Evolutionary conservation across 1,139 yeast species (phyloP).

Genomic region (Nakaseomyces glabratus): DNA sequence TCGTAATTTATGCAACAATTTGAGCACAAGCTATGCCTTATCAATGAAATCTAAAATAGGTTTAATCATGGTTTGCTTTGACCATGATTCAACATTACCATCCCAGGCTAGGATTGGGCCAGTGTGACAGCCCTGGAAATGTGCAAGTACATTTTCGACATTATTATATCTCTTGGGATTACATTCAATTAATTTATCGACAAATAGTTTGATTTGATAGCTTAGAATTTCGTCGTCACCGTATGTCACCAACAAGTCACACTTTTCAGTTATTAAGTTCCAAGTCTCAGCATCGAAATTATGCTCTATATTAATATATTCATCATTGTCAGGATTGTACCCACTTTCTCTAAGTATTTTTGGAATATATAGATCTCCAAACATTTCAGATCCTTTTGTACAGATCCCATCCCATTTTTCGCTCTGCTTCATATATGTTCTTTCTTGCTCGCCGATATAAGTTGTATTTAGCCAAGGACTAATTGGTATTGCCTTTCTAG

Average conservation of each 20-base stretch:
- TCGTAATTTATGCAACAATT: too few relatives aligned
- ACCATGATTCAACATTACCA: slow-evolving; percentile 9
- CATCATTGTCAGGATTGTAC: slow-evolving; percentile 9
- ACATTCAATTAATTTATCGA: slow-evolving; percentile 11
- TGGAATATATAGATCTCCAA: slow-evolving; percentile 13
- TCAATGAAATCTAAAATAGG: slow-evolving; percentile 8
- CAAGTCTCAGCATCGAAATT: slow-evolving; percentile 17
- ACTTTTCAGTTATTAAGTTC: slow-evolving; percentile 12
- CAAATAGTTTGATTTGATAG: slow-evolving; percentile 15
- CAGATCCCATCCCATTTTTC: slow-evolving; percentile 15
- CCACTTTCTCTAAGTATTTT: neutral
- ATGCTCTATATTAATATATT: slow-evolving; percentile 17
- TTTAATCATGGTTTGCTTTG: slow-evolving; percentile 5
- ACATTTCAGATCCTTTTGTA: slow-evolving; percentile 13
- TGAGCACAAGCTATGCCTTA: too few relatives aligned
- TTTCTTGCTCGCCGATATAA: slow-evolving; percentile 8
- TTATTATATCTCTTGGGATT: slow-evolving; percentile 8
- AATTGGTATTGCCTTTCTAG: slow-evolving; percentile 17
- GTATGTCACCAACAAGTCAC: slow-evolving; percentile 16
- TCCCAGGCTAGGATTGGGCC: slow-evolving; percentile 13
- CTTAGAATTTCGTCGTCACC: slow-evolving; percentile 21
- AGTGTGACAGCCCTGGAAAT: slow-evolving; percentile 17
- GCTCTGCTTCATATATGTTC: slow-evolving; percentile 1
- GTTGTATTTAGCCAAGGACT: slow-evolving; percentile 28
- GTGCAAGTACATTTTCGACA: slow-evolving; percentile 10